Evolutionary conservation across 352 stramenopile genomes (phyloP), one percentile per base, ranked within the genome.

Genomic region (Thalassiosira gravida): DNA sequence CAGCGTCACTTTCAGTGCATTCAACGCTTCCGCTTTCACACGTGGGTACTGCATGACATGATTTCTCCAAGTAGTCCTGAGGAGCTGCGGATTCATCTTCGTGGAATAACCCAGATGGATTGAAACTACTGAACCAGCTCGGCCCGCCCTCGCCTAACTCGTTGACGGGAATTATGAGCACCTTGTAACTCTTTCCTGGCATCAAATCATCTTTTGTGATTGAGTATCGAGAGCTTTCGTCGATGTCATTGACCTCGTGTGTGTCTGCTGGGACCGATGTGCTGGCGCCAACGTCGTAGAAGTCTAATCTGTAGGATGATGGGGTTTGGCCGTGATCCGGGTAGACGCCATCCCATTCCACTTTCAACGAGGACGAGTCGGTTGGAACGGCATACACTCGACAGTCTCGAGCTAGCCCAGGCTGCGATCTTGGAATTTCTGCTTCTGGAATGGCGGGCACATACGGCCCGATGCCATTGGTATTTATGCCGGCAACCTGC

Each of bases 401-500:
- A 37, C 96, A 96, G n/a, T 80, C 81, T 42, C 82, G 79, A 3
- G 95, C 94, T 0, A 95, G 81, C 3, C 87, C 83, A 7, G 95
- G 94, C 0, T 92, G 92, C 1, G 94, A 91, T 22, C 61, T 86
- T 46, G 27, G 85, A 61, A 59, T 90, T 90, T 62, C 77, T 68
- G 59, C 88, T 93, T 16, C 87, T 25, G 75, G 95, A 87, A 55
- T 92, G 84, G 55, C 85, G 92, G 85, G 65, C 9, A 82, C 70
- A 5, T 85, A 80, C 3, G 88, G 68, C 18, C 96, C 95, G 7
- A 93, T 50, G 1, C 96, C 96, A 47, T 96, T 86, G 1, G 69
- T 82, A 74, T 98, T 98, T 1, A 97, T 61, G 6, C 96, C 96
- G 3, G 93, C 88, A 0, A 98, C 88, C 9, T 94, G 90, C 1